phyloP scores from a whole-genome alignment of 768 basidiomycete species.

The Sutorius australiensis region DNA sequence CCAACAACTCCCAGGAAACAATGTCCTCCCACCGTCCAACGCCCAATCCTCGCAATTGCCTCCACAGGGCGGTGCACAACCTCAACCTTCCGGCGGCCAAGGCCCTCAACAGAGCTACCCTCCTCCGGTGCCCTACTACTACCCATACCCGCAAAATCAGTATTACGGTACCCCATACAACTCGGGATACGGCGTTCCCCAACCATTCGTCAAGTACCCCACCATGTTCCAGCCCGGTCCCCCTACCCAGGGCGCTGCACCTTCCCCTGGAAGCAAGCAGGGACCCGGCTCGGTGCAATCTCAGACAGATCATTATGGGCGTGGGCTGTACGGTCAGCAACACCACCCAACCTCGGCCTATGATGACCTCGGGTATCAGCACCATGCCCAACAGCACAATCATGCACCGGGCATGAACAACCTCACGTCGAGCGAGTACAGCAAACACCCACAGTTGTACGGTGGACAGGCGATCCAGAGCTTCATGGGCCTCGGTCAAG shows the following conservation, averaged over 20 bases:
- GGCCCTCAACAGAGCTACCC: slow-evolving; percentile 65
- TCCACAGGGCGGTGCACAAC: slow-evolving; percentile 48
- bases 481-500: slow-evolving; percentile 62
- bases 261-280: slow-evolving; percentile 65
- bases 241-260: slow-evolving; percentile 61
- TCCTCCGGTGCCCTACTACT: slow-evolving; percentile 57
- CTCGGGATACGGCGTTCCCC: slow-evolving; percentile 52
- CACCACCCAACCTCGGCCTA: slow-evolving; percentile 40
- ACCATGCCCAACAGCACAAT: slow-evolving; percentile 55
- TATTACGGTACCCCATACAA: slow-evolving; percentile 73
- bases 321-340: slow-evolving; percentile 64
- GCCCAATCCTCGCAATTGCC: slow-evolving; percentile 51
- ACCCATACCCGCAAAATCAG: slow-evolving; percentile 72
- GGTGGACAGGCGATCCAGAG: slow-evolving; percentile 61
- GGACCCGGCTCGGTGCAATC: slow-evolving; percentile 50
- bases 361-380: slow-evolving; percentile 51
- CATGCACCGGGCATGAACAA: slow-evolving; percentile 44
- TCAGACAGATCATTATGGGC: slow-evolving; percentile 58
- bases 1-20: slow-evolving; percentile 51
- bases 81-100: slow-evolving; percentile 57
- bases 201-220: slow-evolving; percentile 75
- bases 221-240: slow-evolving; percentile 71
- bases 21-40: slow-evolving; percentile 49
- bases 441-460: slow-evolving; percentile 44
- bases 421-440: slow-evolving; percentile 40